Evolutionary conservation across 805 yeast species (phyloP).

Genomic region (Candida sithepensis): DNA sequence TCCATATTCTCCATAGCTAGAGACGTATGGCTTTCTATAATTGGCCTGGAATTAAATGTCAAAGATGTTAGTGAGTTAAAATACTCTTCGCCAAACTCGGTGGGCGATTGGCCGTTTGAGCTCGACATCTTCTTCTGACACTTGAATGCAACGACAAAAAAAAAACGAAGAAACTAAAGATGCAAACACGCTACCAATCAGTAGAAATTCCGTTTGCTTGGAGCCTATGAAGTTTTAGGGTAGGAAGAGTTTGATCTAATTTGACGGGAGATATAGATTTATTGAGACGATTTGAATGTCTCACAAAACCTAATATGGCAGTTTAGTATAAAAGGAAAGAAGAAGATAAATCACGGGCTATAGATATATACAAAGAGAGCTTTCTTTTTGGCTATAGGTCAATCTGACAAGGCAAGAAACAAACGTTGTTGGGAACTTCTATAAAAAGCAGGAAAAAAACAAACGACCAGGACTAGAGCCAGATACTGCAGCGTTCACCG

Average conservation of each 20-base stretch:
- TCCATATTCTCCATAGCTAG: slow-evolving; percentile 82
- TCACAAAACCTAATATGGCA: background rate
- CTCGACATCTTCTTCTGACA: background rate
- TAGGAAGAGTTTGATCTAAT: background rate
- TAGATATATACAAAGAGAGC: background rate
- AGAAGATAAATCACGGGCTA: background rate
- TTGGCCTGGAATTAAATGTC: slow-evolving; percentile 86
- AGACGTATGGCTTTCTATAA: slow-evolving; percentile 77
- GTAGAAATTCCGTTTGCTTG: background rate
- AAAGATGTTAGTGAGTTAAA: slow-evolving; percentile 66
- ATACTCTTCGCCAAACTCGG: slow-evolving; percentile 55
- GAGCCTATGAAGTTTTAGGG: background rate
- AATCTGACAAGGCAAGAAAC: too few relatives aligned
- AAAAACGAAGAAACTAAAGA: background rate
- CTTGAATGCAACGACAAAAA: background rate
- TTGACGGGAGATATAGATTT: background rate
- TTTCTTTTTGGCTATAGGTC: too few relatives aligned
- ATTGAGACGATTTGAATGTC: background rate
- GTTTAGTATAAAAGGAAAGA: background rate
- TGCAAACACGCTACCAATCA: background rate
- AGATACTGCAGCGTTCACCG: too few relatives aligned
- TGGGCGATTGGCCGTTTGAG: slow-evolving; percentile 8
- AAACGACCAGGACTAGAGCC: too few relatives aligned
- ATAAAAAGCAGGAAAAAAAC: too few relatives aligned
- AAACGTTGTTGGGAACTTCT: too few relatives aligned